phyloP scores from a whole-genome alignment of 2,329 filamentous ascomycete species.

The Camillea tinctor region DNA sequence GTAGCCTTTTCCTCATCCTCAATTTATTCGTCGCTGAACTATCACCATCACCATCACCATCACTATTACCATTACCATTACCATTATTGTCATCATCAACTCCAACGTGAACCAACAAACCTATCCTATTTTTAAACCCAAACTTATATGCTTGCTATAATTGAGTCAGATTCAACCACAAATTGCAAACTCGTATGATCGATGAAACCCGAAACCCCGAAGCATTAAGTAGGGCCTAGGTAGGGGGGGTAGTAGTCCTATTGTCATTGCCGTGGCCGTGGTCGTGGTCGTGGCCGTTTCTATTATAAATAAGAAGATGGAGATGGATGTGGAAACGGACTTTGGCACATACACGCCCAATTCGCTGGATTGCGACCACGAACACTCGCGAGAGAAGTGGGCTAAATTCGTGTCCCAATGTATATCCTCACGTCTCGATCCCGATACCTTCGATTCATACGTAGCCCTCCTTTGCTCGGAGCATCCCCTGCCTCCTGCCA shows the following conservation, averaged over 20 bases:
- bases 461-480: slow-evolving; percentile 49
- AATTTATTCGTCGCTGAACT: too few relatives aligned
- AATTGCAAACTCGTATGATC: too few relatives aligned
- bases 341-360: slow-evolving; percentile 12
- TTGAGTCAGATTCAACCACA: too few relatives aligned
- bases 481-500: slow-evolving; percentile 49
- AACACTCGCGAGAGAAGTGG: slow-evolving; percentile 43
- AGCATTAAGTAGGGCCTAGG: too few relatives aligned
- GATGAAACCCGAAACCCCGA: too few relatives aligned
- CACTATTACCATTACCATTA: neutral
- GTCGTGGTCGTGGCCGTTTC: too few relatives aligned
- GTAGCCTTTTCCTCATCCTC: too few relatives aligned
- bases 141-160: too few relatives aligned
- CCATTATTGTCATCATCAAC: neutral
- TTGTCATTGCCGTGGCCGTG: neutral
- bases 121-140: too few relatives aligned
- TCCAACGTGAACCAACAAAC: neutral
- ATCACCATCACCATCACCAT: too few relatives aligned
- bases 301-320: slow-evolving; percentile 12
- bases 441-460: slow-evolving; percentile 52
- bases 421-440: slow-evolving; percentile 50
- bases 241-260: neutral
- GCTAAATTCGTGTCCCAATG: slow-evolving; percentile 49
- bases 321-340: slow-evolving; percentile 24
- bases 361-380: slow-evolving; percentile 9